phyloP scores from a whole-genome alignment of 1,139 yeast species.

The Starmera stellimalicola region DNA sequence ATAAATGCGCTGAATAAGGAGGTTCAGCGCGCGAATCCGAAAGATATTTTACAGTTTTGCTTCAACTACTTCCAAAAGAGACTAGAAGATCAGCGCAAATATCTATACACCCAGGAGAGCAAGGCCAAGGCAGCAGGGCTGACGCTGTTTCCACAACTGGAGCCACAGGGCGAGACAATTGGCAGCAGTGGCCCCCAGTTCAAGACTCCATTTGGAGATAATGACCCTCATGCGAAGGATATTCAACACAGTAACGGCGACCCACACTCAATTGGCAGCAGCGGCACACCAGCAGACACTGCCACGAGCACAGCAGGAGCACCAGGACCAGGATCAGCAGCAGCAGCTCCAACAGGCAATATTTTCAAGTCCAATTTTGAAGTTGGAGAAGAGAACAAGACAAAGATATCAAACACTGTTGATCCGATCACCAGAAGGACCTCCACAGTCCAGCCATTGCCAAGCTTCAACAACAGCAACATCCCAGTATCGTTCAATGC shows the following conservation, averaged over 20 bases:
- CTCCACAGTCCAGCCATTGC: background rate
- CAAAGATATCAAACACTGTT: conserved; percentile 17
- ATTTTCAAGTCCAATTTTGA: conserved; percentile 39
- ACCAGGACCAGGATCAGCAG: conserved; percentile 3
- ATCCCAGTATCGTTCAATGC: conserved; percentile 61
- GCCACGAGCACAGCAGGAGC: conserved; percentile 1
- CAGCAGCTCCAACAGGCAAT: conserved; percentile 19
- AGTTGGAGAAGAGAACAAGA: conserved; percentile 24
- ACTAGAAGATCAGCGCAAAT: conserved; percentile 50
- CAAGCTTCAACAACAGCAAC: conserved; percentile 12
- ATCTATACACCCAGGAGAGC: conserved; percentile 42
- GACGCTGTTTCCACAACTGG: conserved; percentile 33
- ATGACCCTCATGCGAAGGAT: conserved; percentile 51
- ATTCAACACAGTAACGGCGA: conserved; percentile 13
- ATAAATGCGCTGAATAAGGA: conserved; percentile 56
- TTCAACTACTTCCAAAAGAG: conserved; percentile 59
- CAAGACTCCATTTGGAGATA: conserved; percentile 42
- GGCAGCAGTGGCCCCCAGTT: conserved; percentile 7
- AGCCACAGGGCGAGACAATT: conserved; percentile 10
- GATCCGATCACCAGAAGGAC: conserved; percentile 12
- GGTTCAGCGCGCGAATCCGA: conserved; percentile 52
- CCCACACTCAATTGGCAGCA: conserved; percentile 6
- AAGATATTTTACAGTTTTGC: conserved; percentile 65
- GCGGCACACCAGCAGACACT: background rate
- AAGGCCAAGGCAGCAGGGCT: conserved; percentile 46